A percentile compares a stretch with the other conserved stretches of the same genome.
Conservation (phyloP, 2,329 filamentous ascomycete genomes). For the Fusarium clavum region DNA sequence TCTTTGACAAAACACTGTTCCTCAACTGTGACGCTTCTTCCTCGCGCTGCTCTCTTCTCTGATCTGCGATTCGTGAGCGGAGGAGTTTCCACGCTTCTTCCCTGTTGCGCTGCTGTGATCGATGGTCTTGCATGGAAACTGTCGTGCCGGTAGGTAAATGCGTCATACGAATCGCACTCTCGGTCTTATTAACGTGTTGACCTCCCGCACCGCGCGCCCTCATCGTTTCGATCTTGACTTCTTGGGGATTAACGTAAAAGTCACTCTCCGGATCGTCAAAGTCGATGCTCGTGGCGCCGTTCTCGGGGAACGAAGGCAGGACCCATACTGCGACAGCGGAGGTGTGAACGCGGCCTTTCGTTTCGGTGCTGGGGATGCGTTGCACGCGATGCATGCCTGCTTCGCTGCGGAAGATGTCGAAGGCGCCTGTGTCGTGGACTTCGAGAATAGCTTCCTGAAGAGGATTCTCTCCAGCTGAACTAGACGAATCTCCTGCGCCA, state of each 20-base stretch:
- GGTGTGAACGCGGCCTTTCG: constrained; percentile 91
- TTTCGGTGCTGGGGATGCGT: constrained; percentile 90
- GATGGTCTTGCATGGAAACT: constrained; percentile 91
- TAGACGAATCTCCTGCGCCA: constrained; percentile 65
- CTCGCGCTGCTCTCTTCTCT: constrained; percentile 83
- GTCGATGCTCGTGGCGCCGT: constrained; percentile 63
- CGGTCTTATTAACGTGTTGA: constrained; percentile 98
- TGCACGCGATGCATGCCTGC: constrained; percentile 96
- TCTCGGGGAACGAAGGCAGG: constrained; percentile 81
- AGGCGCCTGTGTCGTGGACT: constrained; percentile 80
- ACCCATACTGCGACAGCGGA: constrained; percentile 94
- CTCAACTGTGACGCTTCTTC: constrained; percentile 80
- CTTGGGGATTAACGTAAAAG: constrained; percentile 87
- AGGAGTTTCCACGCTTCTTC: constrained; percentile 88
- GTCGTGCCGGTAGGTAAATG: constrained; percentile 88
- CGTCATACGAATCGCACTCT: constrained; percentile 92
- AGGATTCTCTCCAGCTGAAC: constrained; percentile 71
- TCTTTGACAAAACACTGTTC: constrained; percentile 80
- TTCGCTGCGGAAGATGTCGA: constrained; percentile 84
- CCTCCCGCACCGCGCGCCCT: constrained; percentile 90
- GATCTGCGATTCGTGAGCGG: constrained; percentile 83
- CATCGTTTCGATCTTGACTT: constrained; percentile 90
- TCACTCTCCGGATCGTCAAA: constrained; percentile 88
- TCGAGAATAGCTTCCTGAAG: constrained; percentile 91
- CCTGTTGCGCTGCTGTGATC: constrained; percentile 90